Conservation (phyloP, 108 stramenopile species). For the Cyclotella kingstonii region DNA sequence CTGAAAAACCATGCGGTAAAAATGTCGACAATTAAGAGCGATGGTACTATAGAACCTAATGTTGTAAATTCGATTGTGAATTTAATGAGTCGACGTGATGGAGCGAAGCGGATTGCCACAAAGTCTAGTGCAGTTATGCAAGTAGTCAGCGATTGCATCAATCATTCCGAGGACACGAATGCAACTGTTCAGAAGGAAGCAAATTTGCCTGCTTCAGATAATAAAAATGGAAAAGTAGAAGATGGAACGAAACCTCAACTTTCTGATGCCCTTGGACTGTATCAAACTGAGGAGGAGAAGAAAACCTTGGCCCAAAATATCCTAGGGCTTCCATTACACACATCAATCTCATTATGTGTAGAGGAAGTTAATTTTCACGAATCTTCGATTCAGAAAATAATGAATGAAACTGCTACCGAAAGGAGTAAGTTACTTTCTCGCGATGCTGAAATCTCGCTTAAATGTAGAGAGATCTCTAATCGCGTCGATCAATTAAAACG, state of each 20-base stretch:
- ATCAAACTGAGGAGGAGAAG: constrained; percentile 5
- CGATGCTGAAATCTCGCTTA: background rate
- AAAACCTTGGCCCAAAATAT: background rate
- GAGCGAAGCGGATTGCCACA: constrained; percentile 10
- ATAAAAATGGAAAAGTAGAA: background rate
- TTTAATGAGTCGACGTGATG: constrained; percentile 13
- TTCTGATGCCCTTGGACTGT: background rate
- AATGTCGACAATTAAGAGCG: background rate
- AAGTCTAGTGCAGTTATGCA: constrained; percentile 12
- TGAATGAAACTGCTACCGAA: background rate
- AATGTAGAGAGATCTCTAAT: constrained; percentile 2
- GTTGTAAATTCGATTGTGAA: background rate
- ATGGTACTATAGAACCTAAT: background rate
- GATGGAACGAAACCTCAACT: background rate
- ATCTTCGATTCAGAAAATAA: background rate
- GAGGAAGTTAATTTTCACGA: background rate
- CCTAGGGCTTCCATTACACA: background rate
- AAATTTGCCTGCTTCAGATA: background rate
- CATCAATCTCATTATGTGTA: background rate
- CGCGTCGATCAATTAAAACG: constrained; percentile 8
- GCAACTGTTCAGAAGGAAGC: background rate
- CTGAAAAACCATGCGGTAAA: background rate
- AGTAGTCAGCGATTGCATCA: constrained; percentile 7
- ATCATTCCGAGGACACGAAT: background rate
- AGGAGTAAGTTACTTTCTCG: constrained; percentile 4